phyloP scores from a whole-genome alignment of 139 green algal species.

The Chlamydomonas applanata region DNA sequence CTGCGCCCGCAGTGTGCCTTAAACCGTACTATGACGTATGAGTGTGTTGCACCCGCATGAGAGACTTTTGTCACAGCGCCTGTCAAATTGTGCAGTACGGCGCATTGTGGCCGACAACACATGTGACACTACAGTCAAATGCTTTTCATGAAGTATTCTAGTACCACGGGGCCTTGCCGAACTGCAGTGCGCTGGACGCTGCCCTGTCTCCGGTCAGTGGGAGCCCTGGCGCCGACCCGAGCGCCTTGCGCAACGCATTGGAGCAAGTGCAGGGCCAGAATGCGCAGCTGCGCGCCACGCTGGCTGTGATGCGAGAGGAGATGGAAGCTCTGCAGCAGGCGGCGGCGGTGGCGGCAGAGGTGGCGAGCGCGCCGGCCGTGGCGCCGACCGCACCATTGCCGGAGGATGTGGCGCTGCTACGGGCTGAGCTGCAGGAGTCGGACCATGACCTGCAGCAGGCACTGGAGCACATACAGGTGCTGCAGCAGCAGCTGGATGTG shows the following conservation, averaged over 20 bases:
- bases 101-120: too few relatives aligned
- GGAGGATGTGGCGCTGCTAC: slow-evolving; percentile 18
- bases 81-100: too few relatives aligned
- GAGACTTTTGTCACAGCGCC: too few relatives aligned
- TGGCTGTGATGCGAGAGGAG: slow-evolving; percentile 58
- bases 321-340: slow-evolving; percentile 57
- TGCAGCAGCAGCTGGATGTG: slow-evolving; percentile 43
- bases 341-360: slow-evolving; percentile 18
- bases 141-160: too few relatives aligned
- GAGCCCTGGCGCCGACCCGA: neutral
- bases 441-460: slow-evolving; percentile 46
- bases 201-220: neutral
- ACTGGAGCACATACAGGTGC: slow-evolving; percentile 45
- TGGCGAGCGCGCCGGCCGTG: neutral
- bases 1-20: too few relatives aligned
- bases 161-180: too few relatives aligned
- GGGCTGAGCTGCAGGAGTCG: slow-evolving; percentile 35
- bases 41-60: too few relatives aligned
- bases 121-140: too few relatives aligned
- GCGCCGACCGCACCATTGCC: neutral
- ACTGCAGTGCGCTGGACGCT: neutral
- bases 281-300: slow-evolving; percentile 43
- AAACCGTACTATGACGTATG: too few relatives aligned
- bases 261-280: slow-evolving; percentile 48
- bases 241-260: neutral